phyloP scores from a whole-genome alignment of 768 basidiomycete species.

The Pleurotus djamor region DNA sequence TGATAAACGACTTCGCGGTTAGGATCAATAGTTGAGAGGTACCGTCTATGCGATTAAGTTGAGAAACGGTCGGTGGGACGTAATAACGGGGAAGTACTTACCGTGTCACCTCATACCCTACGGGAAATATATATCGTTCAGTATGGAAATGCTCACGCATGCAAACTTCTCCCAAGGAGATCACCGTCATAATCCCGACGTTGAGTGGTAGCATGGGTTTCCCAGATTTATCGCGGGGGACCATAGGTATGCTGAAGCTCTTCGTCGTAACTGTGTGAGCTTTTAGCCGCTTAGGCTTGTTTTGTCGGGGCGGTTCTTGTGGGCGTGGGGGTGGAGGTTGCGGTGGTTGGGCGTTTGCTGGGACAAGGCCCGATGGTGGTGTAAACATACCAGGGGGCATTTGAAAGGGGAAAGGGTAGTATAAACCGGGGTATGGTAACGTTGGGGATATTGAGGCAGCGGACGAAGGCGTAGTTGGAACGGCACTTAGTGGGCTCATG shows the following conservation, averaged over 20 bases:
- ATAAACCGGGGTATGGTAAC: conserved; percentile 38
- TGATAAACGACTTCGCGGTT: conserved; percentile 69
- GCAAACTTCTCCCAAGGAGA: conserved; percentile 71
- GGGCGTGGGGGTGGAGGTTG: conserved; percentile 20
- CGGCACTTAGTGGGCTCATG: conserved; percentile 1
- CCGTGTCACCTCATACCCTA: conserved; percentile 84
- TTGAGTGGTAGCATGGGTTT: conserved; percentile 75
- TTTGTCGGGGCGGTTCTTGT: conserved; percentile 39
- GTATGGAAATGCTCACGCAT: conserved; percentile 86
- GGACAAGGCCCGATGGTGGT: conserved; percentile 22
- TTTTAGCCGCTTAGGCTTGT: conserved; percentile 77
- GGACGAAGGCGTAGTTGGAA: conserved; percentile 31
- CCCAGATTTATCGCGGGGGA: conserved; percentile 71
- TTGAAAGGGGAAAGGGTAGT: conserved; percentile 38
- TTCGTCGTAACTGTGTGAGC: conserved; percentile 80
- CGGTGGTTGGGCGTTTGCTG: conserved; percentile 14
- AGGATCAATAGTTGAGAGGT: conserved; percentile 74
- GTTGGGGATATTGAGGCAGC: conserved; percentile 32
- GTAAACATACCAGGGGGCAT: conserved; percentile 35
- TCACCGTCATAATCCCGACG: conserved; percentile 86
- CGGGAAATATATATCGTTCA: conserved; percentile 86
- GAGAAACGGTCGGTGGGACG: conserved; percentile 5
- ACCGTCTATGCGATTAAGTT: conserved; percentile 47
- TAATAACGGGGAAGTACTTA: conserved; percentile 22
- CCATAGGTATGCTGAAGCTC: conserved; percentile 74